phyloP scores from a whole-genome alignment of 2,329 filamentous ascomycete species.

The Stagonosporopsis chrysanthemi region DNA sequence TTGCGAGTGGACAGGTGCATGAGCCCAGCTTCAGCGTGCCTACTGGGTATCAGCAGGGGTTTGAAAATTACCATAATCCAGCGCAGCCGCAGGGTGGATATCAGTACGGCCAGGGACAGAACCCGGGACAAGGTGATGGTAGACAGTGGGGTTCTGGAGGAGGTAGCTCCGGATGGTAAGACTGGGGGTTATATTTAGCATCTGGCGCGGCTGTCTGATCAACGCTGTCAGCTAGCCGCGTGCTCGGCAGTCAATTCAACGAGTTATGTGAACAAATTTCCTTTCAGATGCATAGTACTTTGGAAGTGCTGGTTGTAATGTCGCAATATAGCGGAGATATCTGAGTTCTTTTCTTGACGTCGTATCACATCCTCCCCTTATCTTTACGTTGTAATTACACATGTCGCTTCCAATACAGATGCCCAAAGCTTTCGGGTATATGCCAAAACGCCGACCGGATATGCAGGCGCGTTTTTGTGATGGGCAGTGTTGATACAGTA shows the following conservation, averaged over 20 bases:
- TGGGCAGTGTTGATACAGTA: conserved; percentile 41
- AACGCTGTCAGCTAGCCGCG: not conserved
- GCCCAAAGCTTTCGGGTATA: conserved; percentile 20
- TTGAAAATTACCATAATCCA: conserved; percentile 37
- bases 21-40: conserved; percentile 46
- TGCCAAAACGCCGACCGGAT: conserved; percentile 38
- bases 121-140: conserved; percentile 25
- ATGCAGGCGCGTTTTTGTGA: conserved; percentile 40
- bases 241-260: not conserved
- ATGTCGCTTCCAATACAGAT: conserved; percentile 26
- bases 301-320: not conserved
- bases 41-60: conserved; percentile 49
- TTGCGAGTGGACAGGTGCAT: conserved; percentile 40
- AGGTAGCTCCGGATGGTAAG: conserved; percentile 38
- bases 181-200: not conserved
- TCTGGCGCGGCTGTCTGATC: not conserved
- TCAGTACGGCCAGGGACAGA: conserved; percentile 35
- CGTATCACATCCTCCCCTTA: conserved; percentile 7
- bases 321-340: conserved; percentile 29
- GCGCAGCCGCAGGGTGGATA: conserved; percentile 28
- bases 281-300: not conserved
- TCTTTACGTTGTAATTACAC: conserved; percentile 20
- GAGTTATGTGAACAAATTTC: not conserved
- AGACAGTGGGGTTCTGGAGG: conserved; percentile 44
- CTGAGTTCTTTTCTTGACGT: conserved; percentile 21